Conservation (phyloP, 2,329 filamentous ascomycete species). For the Plectosphaerella plurivora region DNA sequence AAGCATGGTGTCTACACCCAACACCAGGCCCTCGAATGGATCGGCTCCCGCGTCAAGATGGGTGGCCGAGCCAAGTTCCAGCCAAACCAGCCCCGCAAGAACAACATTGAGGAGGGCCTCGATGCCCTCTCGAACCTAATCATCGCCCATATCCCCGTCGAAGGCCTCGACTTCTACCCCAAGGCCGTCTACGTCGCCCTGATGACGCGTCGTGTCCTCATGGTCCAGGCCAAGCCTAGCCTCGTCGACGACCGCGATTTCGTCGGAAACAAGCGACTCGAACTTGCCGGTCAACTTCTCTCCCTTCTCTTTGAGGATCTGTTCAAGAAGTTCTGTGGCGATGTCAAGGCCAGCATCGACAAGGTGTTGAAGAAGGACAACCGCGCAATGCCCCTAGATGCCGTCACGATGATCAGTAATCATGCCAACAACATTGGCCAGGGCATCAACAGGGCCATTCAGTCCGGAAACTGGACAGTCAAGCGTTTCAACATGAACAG, state of each 20-base stretch:
- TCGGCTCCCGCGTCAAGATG: conserved; percentile 84
- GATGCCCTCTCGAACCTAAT: conserved; percentile 91
- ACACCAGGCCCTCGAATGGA: conserved; percentile 90
- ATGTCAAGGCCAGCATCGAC: conserved; percentile 90
- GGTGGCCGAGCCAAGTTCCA: conserved; percentile 60
- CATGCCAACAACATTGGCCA: conserved; percentile 84
- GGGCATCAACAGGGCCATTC: conserved; percentile 93
- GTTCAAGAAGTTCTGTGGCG: conserved; percentile 90
- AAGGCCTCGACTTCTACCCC: conserved; percentile 90
- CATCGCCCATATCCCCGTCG: conserved; percentile 89
- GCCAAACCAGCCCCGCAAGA: conserved; percentile 56
- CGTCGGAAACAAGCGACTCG: conserved; percentile 93
- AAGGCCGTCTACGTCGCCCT: conserved; percentile 95
- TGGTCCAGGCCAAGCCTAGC: conserved; percentile 85
- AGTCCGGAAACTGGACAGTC: conserved; percentile 95
- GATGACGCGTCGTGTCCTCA: conserved; percentile 94
- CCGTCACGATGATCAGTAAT: conserved; percentile 75
- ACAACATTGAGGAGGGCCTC: conserved; percentile 84
- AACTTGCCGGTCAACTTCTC: conserved; percentile 89
- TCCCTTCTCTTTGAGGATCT: conserved; percentile 94
- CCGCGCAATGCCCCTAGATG: conserved; percentile 82
- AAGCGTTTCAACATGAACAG: conserved; percentile 99
- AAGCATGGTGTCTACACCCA: conserved; percentile 85
- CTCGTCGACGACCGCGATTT: conserved; percentile 96
- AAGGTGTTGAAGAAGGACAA: conserved; percentile 94